Evolutionary conservation across 139 green algal species (phyloP), one percentile per base, ranked within the genome.

Genomic region (Nannochloris sp.): DNA sequence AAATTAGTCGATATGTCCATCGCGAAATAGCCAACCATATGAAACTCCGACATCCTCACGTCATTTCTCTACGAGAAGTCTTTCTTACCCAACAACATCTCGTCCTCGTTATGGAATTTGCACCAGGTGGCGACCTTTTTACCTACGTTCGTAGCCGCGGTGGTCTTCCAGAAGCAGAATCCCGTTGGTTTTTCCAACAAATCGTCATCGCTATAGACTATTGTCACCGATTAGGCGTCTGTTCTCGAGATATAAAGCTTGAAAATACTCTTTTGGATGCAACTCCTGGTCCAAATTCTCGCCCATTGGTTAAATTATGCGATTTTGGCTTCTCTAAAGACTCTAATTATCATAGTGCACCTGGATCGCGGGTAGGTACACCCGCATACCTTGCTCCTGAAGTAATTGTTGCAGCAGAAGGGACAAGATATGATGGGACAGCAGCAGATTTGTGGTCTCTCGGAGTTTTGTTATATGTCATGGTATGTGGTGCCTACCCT

Each of bases 171-270:
- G 94, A 99, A 77, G 81, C 86, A 4, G 92, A 97, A 60, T 92
- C 91, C 8, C 82, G 94, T 13, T 99, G 90, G 88, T 99, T 98
- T 75, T 98, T 99, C 75, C 93, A 99, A 81, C 93, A 99, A 81
- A 83, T 99, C 2, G 87, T 97, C 9, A 84, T 95, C 2, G 90
- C 87, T 27, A 78, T 99, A 33, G 88, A 95, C 66, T 98, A 97
- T 76, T 95, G 92, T 71, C 93, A 99, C 79, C 67, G 73, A 25
- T 85, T 89, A 68, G 87, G 88, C 5, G 75, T 78, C 78, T 85
- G 82, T 19, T 92, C 87, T 67, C 71, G 89, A 19, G 89, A 96
- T 73, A 94, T 96, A 68, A 96, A 97, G 78, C 84, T 98, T 19
- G 92, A 98, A 71, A 99, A 99, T 76, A 96, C 93, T 13, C 79